Base-by-base conservation (phyloP, 768 basidiomycete genomes). In the Russula lepida region DNA sequence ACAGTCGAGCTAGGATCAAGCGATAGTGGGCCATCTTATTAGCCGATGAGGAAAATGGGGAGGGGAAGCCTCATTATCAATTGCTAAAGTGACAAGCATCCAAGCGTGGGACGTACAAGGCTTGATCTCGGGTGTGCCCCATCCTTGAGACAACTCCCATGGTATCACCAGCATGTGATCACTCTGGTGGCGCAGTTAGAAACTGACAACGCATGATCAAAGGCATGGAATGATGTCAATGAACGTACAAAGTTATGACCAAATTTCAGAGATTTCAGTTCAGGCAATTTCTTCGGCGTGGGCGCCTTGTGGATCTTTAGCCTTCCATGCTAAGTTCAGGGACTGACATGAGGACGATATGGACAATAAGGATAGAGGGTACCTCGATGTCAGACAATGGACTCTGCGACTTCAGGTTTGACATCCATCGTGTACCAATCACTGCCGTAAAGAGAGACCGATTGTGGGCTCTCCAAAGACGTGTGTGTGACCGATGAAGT, bases 1-100 rank as follows among this genome's bases (percentile, higher is more conserved):
- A 81, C 80, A 41, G 78, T 78, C n/a, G 75, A 70, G 13, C 77
- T 78, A 15, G 81, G 81, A 60, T 81, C 80, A 27, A 82, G 73
- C 2, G 69, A 65, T 50, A 82, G 67, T 13, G 79, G 78, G 8
- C 74, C 78, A 63, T 82, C 75, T 78, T 61, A 39, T 9, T 21
- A 4, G 12, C 37, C 21, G n/a, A 7, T 1, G 52, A 9, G 8
- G 33, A 30, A 39, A 39, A 28, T 13, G 11, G 15, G 3, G 15
- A 12, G 15, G 27, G n/a, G n/a, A 28, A 19, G 2, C 6, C 0
- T 35, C 7, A 12, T 32, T 41, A 32, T 55, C 48, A 60, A 43
- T 25, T 44, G 53, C 28, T 30, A 28, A 47, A 19, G 28, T 28
- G 23, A 53, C 27, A 32, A 12, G 62, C 4, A 12, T 43, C 21